Evolutionary conservation across 2,329 filamentous ascomycete genomes (phyloP).

Genomic region (Apiospora phragmitis): DNA sequence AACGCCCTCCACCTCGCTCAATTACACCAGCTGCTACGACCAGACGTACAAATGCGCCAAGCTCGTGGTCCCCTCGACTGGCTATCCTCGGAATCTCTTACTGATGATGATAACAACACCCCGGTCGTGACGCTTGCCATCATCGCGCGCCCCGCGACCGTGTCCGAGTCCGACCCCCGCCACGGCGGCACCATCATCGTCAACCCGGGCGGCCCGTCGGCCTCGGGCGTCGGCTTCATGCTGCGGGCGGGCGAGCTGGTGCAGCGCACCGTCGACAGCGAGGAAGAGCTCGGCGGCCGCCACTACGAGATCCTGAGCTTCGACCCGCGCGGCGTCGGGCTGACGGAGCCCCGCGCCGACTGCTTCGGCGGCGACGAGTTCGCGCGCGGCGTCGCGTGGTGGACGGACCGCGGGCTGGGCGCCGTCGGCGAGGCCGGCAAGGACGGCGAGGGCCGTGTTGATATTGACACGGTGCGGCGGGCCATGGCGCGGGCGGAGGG

Average conservation of each 20-base stretch:
- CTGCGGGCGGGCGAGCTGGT: slow-evolving; percentile 28
- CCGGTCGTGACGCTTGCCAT: neutral
- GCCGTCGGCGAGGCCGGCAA: slow-evolving; percentile 15
- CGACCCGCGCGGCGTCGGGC: slow-evolving; percentile 44
- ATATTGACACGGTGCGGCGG: slow-evolving; percentile 26
- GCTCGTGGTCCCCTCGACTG: slow-evolving; percentile 9
- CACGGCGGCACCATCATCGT: slow-evolving; percentile 34
- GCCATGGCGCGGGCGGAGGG: slow-evolving; percentile 27
- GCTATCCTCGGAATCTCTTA: neutral
- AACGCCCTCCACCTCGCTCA: slow-evolving; percentile 2
- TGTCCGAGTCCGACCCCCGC: neutral
- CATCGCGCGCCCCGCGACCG: slow-evolving; percentile 26
- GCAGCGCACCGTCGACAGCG: slow-evolving; percentile 36
- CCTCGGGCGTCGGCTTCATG: slow-evolving; percentile 37
- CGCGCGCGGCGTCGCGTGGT: slow-evolving; percentile 27
- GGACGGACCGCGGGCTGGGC: slow-evolving; percentile 32
- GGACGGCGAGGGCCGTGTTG: slow-evolving; percentile 16
- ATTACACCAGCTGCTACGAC: slow-evolving; percentile 12
- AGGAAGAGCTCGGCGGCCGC: slow-evolving; percentile 11
- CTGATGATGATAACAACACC: neutral
- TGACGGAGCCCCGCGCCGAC: slow-evolving; percentile 37
- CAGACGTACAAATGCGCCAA: slow-evolving; percentile 4
- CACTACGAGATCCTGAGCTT: slow-evolving; percentile 45
- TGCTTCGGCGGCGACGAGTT: slow-evolving; percentile 37
- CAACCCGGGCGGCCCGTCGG: slow-evolving; percentile 50